phyloP scores from a whole-genome alignment of 2,329 filamentous ascomycete genomes.

The Fusarium acutatum region DNA sequence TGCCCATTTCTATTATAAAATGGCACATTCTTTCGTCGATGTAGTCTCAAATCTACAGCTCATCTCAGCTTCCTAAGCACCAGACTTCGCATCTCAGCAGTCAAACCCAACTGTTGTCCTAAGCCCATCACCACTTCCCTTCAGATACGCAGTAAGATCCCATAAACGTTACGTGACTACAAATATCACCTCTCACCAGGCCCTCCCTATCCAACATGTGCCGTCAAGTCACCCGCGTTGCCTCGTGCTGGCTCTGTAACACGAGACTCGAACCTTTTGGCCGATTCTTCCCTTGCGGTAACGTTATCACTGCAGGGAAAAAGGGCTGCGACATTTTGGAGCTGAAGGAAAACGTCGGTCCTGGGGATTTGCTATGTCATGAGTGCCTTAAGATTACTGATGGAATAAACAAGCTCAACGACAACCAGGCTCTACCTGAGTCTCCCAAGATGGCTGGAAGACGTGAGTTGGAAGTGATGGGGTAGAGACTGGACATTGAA shows the following conservation, averaged over 20 bases:
- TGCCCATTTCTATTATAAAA: neutral
- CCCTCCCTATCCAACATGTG: slow-evolving; percentile 1
- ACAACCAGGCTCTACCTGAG: neutral
- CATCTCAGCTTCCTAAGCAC: neutral
- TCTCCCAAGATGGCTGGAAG: neutral
- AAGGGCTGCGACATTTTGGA: neutral
- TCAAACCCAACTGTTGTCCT: neutral
- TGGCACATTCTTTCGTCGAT: neutral
- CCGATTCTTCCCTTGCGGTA: neutral
- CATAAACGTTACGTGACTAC: neutral
- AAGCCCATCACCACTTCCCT: neutral
- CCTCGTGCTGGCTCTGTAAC: slow-evolving; percentile 12
- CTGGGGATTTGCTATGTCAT: neutral
- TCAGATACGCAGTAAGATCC: neutral
- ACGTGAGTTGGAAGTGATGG: neutral
- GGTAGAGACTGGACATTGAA: neutral
- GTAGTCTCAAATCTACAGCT: neutral
- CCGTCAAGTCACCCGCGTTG: neutral
- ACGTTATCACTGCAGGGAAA: neutral
- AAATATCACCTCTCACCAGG: neutral
- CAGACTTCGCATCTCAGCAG: neutral
- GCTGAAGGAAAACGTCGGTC: neutral
- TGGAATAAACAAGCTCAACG: slow-evolving; percentile 5
- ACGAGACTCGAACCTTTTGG: slow-evolving; percentile 1
- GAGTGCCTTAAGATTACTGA: neutral